Percentiles rank a stretch among this genome's conserved stretches.
These are phyloP conservation scores for Phytopythium delawarense DNA, from an alignment of 352 stramenopile genomes.

Conservation along the genomic window DNA sequence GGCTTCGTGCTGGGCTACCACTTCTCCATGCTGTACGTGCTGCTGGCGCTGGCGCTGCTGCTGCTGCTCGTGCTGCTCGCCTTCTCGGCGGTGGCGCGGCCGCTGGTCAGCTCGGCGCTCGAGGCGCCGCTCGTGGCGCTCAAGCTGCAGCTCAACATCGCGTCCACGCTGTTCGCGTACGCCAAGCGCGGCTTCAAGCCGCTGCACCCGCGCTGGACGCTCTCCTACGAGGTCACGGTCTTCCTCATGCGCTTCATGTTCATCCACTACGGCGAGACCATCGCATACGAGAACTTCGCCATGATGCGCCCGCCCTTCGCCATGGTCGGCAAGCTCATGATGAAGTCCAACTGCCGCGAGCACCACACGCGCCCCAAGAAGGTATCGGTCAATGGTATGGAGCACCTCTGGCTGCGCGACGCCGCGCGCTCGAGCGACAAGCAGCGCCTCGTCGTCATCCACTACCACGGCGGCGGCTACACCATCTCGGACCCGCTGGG, in stretches of 20 bases:
- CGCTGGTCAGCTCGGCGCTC: conserved; percentile 11
- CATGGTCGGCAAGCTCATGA: conserved; percentile 14
- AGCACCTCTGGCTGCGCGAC: conserved; percentile 26
- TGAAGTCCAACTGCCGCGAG: conserved; percentile 15
- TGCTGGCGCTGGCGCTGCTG: conserved; percentile 1
- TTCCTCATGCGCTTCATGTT: conserved; percentile 25
- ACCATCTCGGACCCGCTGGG: conserved; percentile 21
- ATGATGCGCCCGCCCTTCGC: conserved; percentile 17
- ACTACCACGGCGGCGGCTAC: conserved; percentile 36
- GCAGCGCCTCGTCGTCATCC: conserved; percentile 24
- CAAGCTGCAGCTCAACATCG: conserved; percentile 10
- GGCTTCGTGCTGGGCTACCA: conserved; percentile 6
- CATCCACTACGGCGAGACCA: conserved; percentile 19
- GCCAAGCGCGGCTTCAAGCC: conserved; percentile 14
- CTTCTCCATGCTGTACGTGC: conserved; percentile 3
- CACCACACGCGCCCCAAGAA: conserved; percentile 14
- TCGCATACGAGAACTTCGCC: conserved; percentile 17
- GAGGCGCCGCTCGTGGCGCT: conserved; percentile 9
- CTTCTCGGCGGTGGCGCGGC: conserved; percentile 5
- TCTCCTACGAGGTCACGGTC: conserved; percentile 25
- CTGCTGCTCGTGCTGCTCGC: conserved; percentile 7
- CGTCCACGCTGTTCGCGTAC: conserved; percentile 8
- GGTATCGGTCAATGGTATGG: conserved; percentile 16
- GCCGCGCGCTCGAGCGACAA: conserved; percentile 6
- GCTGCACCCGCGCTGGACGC: conserved; percentile 24